phyloP scores from a whole-genome alignment of 2,329 filamentous ascomycete species.

The Rhynchosporium graminicola region DNA sequence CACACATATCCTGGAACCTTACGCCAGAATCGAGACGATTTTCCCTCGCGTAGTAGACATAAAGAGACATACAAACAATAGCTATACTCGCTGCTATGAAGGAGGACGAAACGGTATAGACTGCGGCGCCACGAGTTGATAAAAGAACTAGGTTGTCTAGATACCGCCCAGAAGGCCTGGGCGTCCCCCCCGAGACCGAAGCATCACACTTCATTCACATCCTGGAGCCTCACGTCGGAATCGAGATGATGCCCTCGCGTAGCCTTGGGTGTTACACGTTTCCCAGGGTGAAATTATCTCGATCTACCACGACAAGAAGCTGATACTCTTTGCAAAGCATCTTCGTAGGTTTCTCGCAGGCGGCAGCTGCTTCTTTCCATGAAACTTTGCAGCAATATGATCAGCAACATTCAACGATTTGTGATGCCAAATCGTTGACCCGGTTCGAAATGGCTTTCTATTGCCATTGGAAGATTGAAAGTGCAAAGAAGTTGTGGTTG shows the following conservation, averaged over 20 bases:
- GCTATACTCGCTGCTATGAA: conserved; percentile 92
- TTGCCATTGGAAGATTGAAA: too few species aligned
- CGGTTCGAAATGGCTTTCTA: too few species aligned
- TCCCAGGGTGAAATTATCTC: not conserved
- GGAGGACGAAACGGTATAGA: conserved; percentile 48
- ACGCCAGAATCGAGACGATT: too few species aligned
- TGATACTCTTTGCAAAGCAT: too few species aligned
- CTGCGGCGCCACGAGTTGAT: conserved; percentile 48
- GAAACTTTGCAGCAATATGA: too few species aligned
- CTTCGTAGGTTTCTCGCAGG: too few species aligned
- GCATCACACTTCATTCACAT: conserved; percentile 54
- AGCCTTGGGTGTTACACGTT: not conserved
- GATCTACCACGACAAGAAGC: not conserved
- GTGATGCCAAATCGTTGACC: too few species aligned
- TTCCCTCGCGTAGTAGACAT: not conserved
- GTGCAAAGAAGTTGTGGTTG: too few species aligned
- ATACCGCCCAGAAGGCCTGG: conserved; percentile 53
- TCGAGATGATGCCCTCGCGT: not conserved
- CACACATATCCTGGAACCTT: conserved; percentile 42
- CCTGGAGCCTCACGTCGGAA: conserved; percentile 13
- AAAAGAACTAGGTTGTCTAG: conserved; percentile 51
- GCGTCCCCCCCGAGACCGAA: conserved; percentile 58
- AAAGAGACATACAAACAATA: conserved; percentile 72
- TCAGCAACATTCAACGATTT: too few species aligned
- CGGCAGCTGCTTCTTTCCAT: too few species aligned